Conservation (phyloP, 2,329 filamentous ascomycete species). For the Diplodia seriata region DNA sequence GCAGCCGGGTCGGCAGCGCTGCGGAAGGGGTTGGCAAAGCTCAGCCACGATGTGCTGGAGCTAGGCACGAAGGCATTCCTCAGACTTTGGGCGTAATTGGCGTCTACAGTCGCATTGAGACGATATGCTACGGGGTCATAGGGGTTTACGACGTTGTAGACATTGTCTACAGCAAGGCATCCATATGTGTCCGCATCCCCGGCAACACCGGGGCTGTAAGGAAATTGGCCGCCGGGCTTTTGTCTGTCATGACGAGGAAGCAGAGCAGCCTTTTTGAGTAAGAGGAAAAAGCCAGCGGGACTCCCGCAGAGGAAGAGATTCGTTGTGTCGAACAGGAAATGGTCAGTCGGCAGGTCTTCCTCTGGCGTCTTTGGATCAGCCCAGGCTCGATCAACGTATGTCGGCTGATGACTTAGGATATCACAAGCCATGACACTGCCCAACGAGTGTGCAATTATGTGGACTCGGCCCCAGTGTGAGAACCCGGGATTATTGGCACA, state of each 20-base stretch:
- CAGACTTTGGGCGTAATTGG: conserved; percentile 76
- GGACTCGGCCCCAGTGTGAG: conserved; percentile 78
- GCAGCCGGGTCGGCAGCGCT: conserved; percentile 40
- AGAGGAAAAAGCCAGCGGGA: conserved; percentile 88
- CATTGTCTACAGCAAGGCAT: conserved; percentile 90
- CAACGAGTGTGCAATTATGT: conserved; percentile 90
- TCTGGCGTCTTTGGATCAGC: conserved; percentile 46
- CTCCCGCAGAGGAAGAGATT: conserved; percentile 91
- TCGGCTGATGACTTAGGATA: conserved; percentile 88
- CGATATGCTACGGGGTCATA: conserved; percentile 87
- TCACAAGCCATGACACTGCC: conserved; percentile 95
- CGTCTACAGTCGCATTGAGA: conserved; percentile 88
- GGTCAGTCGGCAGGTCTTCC: conserved; percentile 57
- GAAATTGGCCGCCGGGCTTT: conserved; percentile 76
- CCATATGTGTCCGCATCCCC: conserved; percentile 83
- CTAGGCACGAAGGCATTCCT: conserved; percentile 81
- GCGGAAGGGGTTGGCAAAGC: conserved; percentile 51
- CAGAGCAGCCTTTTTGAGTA: conserved; percentile 77
- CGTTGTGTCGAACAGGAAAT: conserved; percentile 89
- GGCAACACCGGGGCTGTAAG: conserved; percentile 64
- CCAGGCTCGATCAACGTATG: conserved; percentile 61
- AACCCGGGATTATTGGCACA: conserved; percentile 93
- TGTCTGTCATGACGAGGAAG: conserved; percentile 76
- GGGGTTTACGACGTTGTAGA: conserved; percentile 89
- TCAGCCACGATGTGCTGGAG: conserved; percentile 61